These are phyloP conservation scores for Agarophyton chilense DNA, from an alignment of 23 red algal genomes.

Conservation along the genomic window DNA sequence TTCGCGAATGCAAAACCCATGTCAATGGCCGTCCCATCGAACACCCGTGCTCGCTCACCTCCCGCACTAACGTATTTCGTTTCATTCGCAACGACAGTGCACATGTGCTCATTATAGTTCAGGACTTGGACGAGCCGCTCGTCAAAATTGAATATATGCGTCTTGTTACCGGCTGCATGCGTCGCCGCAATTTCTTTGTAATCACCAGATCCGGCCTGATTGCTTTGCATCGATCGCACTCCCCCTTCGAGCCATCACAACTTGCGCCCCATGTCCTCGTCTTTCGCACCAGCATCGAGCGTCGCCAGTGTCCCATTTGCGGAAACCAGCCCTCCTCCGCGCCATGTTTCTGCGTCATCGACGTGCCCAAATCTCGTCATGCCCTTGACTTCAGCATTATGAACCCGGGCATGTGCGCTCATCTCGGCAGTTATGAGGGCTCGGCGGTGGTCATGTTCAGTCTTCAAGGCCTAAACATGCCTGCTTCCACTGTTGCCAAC, in stretches of 20 bases:
- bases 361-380: constrained; percentile 14
- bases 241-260: not conserved
- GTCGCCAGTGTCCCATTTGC: constrained; percentile 18
- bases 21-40: not conserved
- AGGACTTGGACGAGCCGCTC: not conserved
- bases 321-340: not conserved
- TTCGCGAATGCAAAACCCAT: not conserved
- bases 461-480: not conserved
- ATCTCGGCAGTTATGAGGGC: constrained; percentile 45
- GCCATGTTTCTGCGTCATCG: constrained; percentile 28
- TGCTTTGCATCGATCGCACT: not conserved
- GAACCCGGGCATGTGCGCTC: not conserved
- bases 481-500: not conserved
- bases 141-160: constrained; percentile 21
- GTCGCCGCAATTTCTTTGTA: not conserved
- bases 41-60: not conserved
- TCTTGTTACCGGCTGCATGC: not conserved
- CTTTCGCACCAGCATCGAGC: not conserved
- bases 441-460: not conserved
- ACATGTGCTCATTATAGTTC: not conserved
- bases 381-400: constrained; percentile 33
- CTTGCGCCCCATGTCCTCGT: constrained; percentile 10
- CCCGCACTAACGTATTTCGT: not conserved
- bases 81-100: constrained; percentile 29
- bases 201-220: not conserved